phyloP scores from a whole-genome alignment of 352 stramenopile genomes.

The Globisporangium irregulare region DNA sequence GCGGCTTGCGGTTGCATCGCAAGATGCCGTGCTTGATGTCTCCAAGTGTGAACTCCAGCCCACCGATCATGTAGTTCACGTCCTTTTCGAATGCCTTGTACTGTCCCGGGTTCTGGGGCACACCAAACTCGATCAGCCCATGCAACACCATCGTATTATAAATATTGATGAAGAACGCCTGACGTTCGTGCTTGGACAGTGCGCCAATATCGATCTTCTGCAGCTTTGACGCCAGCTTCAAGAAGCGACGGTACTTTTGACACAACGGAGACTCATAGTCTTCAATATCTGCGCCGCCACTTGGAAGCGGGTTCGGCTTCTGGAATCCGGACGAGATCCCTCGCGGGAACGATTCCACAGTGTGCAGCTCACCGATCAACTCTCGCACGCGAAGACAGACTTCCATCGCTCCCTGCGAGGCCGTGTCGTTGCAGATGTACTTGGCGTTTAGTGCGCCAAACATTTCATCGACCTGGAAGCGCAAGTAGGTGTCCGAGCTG shows the following conservation, averaged over 20 bases:
- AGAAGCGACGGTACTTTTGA: constrained; percentile 69
- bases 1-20: constrained; percentile 85
- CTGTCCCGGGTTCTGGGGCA: constrained; percentile 81
- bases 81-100: constrained; percentile 85
- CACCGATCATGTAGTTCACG: constrained; percentile 73
- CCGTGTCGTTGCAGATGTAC: constrained; percentile 52
- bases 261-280: constrained; percentile 59
- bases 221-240: constrained; percentile 61
- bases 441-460: constrained; percentile 81
- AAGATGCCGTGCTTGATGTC: constrained; percentile 88
- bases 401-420: constrained; percentile 60
- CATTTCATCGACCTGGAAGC: constrained; percentile 85
- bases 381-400: constrained; percentile 65
- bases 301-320: constrained; percentile 25
- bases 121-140: constrained; percentile 79
- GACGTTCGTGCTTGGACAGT: constrained; percentile 79
- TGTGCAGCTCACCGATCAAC: constrained; percentile 66
- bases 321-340: constrained; percentile 71
- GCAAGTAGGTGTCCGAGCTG: constrained; percentile 56
- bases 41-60: constrained; percentile 73
- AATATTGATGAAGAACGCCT: constrained; percentile 89
- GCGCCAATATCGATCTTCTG: constrained; percentile 70
- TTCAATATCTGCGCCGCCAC: constrained; percentile 21
- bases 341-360: constrained; percentile 54
- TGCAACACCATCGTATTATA: constrained; percentile 89